Conservation (phyloP, 129 eudicot species). For the Oenanthe sinensis region DNA sequence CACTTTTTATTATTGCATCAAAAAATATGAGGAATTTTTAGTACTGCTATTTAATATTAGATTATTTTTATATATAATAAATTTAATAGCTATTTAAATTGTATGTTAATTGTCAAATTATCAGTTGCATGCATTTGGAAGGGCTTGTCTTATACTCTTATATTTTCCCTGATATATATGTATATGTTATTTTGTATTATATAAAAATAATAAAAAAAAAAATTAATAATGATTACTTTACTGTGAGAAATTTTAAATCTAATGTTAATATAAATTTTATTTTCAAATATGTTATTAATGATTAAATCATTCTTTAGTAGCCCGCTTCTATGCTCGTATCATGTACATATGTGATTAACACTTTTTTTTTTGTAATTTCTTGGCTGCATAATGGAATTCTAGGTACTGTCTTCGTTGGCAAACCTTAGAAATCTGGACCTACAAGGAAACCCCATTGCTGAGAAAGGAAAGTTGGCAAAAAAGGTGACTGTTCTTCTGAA, state of each 20-base stretch:
- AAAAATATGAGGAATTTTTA: neutral
- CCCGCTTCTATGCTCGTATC: neutral
- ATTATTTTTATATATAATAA: neutral
- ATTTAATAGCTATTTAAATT: neutral
- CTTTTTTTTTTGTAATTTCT: neutral
- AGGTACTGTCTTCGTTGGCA: slow-evolving; percentile 67
- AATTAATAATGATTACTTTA: neutral
- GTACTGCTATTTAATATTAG: neutral
- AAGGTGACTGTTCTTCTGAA: slow-evolving; percentile 36
- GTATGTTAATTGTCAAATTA: too few relatives aligned
- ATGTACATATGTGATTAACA: neutral
- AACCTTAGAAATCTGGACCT: slow-evolving; percentile 71
- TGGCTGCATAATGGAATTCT: slow-evolving; percentile 8
- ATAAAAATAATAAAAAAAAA: neutral
- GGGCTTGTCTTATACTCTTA: neutral
- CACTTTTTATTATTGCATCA: neutral
- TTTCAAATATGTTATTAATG: neutral
- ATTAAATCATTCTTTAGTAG: neutral
- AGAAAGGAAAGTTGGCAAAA: slow-evolving; percentile 46
- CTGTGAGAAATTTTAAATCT: neutral
- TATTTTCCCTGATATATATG: neutral
- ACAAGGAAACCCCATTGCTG: slow-evolving; percentile 82
- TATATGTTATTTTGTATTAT: neutral
- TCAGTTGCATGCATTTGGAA: neutral
- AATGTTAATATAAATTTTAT: neutral